These are phyloP conservation scores for Annulohypoxylon stygium DNA, from an alignment of 495 filamentous ascomycete species.

Conservation along the genomic window DNA sequence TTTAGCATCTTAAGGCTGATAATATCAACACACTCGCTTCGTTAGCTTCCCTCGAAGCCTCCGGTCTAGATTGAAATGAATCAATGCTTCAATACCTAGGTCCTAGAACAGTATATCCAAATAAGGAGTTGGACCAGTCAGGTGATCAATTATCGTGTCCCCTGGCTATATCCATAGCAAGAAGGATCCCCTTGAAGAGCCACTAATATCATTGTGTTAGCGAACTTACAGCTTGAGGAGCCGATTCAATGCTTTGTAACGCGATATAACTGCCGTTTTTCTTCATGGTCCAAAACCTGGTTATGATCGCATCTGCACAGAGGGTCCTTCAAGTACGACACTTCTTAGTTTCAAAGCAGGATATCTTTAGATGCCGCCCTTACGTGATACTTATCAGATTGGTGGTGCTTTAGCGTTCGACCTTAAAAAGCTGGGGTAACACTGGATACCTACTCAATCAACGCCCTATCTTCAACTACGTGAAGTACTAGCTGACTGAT, in stretches of 20 bases:
- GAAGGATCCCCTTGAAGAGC: neutral
- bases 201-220: neutral
- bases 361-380: neutral
- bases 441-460: neutral
- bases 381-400: neutral
- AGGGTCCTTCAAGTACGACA: neutral
- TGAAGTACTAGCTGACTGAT: neutral
- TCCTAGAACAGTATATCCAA: neutral
- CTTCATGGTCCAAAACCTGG: neutral
- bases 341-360: neutral
- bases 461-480: neutral
- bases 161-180: neutral
- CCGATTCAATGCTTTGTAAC: neutral
- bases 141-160: neutral
- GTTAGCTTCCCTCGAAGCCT: neutral
- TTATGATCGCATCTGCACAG: slow-evolving; percentile 3
- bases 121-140: neutral
- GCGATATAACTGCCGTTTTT: slow-evolving; percentile 2
- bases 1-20: slow-evolving; percentile 4
- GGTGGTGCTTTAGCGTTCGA: slow-evolving; percentile 5
- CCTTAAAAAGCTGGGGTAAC: neutral
- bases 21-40: slow-evolving; percentile 2
- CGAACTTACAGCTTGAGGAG: neutral
- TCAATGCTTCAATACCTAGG: neutral
- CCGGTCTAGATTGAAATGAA: neutral